Percentiles rank a stretch among this genome's conserved stretches.
phyloP scores from a whole-genome alignment of 1,284 basidiomycete species.

The Cystobasidium sp. region DNA sequence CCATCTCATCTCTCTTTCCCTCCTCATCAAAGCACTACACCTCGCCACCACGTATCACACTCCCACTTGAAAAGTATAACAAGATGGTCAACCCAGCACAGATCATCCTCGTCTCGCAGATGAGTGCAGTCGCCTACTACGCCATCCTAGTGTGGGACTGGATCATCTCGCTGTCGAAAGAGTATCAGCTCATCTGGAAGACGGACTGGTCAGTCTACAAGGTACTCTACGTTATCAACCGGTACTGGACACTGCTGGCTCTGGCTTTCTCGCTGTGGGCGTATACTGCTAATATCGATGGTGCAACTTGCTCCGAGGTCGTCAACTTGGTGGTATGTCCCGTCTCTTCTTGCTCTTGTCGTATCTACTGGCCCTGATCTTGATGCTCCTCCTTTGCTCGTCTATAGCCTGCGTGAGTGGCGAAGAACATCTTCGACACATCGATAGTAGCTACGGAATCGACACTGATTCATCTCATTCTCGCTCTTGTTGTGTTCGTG shows the following conservation, averaged over 20 bases:
- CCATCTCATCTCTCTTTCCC: neutral
- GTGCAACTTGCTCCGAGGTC: slow-evolving; percentile 13
- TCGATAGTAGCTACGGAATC: neutral
- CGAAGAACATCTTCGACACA: neutral
- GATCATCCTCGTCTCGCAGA: slow-evolving; percentile 25
- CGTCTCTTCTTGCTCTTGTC: neutral
- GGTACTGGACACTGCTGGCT: slow-evolving; percentile 28
- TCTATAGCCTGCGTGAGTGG: slow-evolving; percentile 34
- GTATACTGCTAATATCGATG: slow-evolving; percentile 6
- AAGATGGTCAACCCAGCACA: neutral
- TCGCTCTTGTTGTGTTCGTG: too few species aligned
- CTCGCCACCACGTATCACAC: neutral
- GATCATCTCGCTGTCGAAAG: slow-evolving; percentile 26
- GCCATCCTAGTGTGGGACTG: slow-evolving; percentile 39
- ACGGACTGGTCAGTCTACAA: slow-evolving; percentile 33
- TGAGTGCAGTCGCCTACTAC: slow-evolving; percentile 29
- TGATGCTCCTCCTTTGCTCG: neutral
- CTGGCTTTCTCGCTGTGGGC: slow-evolving; percentile 29
- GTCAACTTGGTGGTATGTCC: slow-evolving; percentile 22
- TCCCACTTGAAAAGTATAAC: neutral
- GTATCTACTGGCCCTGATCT: neutral
- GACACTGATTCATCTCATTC: neutral
- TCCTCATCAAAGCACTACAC: neutral
- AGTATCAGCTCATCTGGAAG: slow-evolving; percentile 38
- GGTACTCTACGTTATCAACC: slow-evolving; percentile 19